A percentile compares a stretch with the other conserved stretches of the same genome.
Evolutionary conservation across 2,329 filamentous ascomycete genomes (phyloP).

Genomic region (Furcasterigmium furcatum): DNA sequence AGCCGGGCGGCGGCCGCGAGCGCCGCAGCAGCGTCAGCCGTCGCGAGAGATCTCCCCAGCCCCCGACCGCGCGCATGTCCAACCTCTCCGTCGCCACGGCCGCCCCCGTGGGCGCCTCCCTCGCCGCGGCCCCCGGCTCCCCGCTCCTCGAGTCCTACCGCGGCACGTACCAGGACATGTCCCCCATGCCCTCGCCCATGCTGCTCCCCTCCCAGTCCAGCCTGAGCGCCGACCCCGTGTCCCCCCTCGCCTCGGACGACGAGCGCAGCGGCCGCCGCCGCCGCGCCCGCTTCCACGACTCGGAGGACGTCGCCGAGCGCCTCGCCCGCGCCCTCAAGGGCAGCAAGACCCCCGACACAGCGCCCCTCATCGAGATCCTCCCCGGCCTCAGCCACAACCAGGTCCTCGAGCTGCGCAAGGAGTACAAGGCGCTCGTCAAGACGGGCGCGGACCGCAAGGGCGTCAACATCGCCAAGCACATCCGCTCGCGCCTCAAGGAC

Average conservation of each 20-base stretch:
- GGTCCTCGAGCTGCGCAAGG: conserved; percentile 76
- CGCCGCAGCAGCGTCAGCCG: conserved; percentile 26
- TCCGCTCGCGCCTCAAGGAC: conserved; percentile 73
- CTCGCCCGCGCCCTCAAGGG: conserved; percentile 73
- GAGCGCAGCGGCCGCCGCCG: conserved; percentile 42
- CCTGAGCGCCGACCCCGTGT: conserved; percentile 22
- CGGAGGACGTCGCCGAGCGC: conserved; percentile 71
- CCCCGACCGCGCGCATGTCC: conserved; percentile 48
- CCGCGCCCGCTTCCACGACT: conserved; percentile 79
- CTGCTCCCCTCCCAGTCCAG: conserved; percentile 37
- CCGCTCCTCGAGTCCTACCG: conserved; percentile 89
- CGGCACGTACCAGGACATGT: conserved; percentile 91
- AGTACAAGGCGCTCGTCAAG: conserved; percentile 90
- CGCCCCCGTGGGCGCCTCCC: conserved; percentile 31
- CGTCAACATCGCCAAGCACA: conserved; percentile 83
- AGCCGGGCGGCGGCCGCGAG: conserved; percentile 28
- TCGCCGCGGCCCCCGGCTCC: conserved; percentile 66
- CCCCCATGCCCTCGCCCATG: conserved; percentile 87
- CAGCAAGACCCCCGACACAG: conserved; percentile 60
- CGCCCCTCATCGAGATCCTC: conserved; percentile 76
- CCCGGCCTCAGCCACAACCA: conserved; percentile 84
- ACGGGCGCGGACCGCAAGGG: conserved; percentile 69
- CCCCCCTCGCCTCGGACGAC: conserved; percentile 52
- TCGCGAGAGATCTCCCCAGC: conserved; percentile 43
- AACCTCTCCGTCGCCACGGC: conserved; percentile 47